Percentiles rank a stretch among this genome's conserved stretches.
Conservation (phyloP, 257 asterid genomes). For the Nicotiana tabacum region DNA sequence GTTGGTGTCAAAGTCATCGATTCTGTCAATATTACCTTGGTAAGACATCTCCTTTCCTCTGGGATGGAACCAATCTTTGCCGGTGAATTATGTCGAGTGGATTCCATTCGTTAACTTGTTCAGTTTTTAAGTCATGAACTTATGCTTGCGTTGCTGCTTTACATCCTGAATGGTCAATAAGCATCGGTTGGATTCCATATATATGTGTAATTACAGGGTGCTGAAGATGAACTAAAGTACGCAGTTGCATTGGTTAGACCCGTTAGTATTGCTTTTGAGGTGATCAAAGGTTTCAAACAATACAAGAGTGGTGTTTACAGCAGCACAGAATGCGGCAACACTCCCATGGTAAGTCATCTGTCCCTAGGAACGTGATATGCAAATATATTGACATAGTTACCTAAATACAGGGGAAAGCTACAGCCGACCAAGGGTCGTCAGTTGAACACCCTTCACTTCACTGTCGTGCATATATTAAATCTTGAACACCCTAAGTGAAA, state of each 20-base stretch:
- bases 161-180: not conserved
- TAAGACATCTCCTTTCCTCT: constrained; percentile 23
- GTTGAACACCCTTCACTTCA: too few relatives aligned
- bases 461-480: too few relatives aligned
- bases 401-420: not conserved
- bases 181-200: not conserved
- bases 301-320: constrained; percentile 70
- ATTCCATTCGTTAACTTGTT: not conserved
- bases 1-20: constrained; percentile 54
- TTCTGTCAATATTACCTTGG: constrained; percentile 90
- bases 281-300: constrained; percentile 41
- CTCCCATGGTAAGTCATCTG: constrained; percentile 55
- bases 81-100: not conserved
- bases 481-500: too few relatives aligned
- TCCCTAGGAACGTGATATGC: not conserved
- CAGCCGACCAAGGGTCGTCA: too few relatives aligned
- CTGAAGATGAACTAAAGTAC: constrained; percentile 77
- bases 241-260: constrained; percentile 81
- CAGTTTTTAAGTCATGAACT: not conserved
- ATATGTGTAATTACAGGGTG: constrained; percentile 48
- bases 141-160: not conserved
- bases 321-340: constrained; percentile 55
- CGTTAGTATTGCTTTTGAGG: constrained; percentile 89
- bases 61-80: not conserved
- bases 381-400: not conserved